Evolutionary conservation across 176 grass and related monocot species (phyloP), one percentile per base, ranked within the genome.

Genomic region (Aechmea fasciata): DNA sequence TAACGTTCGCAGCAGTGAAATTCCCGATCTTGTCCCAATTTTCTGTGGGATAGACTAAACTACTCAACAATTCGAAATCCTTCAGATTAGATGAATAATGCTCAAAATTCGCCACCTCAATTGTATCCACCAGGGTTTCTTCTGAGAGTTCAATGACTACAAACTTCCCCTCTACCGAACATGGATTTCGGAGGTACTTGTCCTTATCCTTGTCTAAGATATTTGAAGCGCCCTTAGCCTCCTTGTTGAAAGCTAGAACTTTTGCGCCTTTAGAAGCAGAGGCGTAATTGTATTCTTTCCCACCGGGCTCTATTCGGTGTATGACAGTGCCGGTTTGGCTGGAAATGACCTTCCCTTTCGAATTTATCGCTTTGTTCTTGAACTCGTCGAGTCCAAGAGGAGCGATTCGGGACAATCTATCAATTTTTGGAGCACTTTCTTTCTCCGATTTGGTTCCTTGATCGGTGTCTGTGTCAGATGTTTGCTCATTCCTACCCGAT

Each of bases 141-240:
- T 99, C 95, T 75, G 95, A 99, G 14, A 99, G 79, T 78, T 99
- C 95, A 53, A 99, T 73, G 66, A 90, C 76, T 74, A 94, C 87
- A 70, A 88, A 94, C 73, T 99, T 99, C n/a, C 76, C 87, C 57
- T 99, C 95, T 0, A 52, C 84, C 7, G 95, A 99, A 79, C 90
- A 99, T 75, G 95, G 95, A 81, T 99, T 99, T 47, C 90, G 82
- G 11, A 99, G 82, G 70, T 99, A 99, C 69, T 93, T 99, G 49
- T 94, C 95, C 67, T 90, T 85, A 73, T 99, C 87, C 77, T 93
- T 99, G n/a, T 90, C 95, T 49, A 99, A 81, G 75, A 99, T 94
- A 48, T 93, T 99, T 52, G 80, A 80, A 81, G 90, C 95, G 52
- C 95, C 95, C 69, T 99, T 99, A 65, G 87, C 87, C 80, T 99